Conservation (phyloP, 805 yeast species). For the Lachancea meyersii region DNA sequence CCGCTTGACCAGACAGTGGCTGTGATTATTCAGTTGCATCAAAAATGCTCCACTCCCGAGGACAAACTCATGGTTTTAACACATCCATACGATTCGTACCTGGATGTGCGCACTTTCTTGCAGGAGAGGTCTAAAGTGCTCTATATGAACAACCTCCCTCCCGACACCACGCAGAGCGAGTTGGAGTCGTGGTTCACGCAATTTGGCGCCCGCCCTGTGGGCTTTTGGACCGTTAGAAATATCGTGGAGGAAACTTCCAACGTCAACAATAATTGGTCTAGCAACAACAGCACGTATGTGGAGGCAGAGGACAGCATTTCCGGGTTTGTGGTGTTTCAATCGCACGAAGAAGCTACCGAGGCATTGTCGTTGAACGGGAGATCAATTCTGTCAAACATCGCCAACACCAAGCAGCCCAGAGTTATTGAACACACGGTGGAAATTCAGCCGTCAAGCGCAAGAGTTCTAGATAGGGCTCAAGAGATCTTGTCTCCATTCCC, state of each 20-base stretch:
- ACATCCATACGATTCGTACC: slow-evolving; percentile 69
- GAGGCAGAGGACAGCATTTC: slow-evolving; percentile 48
- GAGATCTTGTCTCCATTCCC: slow-evolving; percentile 83
- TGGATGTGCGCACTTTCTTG: slow-evolving; percentile 62
- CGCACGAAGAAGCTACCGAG: slow-evolving; percentile 82
- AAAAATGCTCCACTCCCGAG: slow-evolving; percentile 37
- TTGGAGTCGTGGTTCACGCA: slow-evolving; percentile 88
- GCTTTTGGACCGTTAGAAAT: slow-evolving; percentile 81
- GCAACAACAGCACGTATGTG: slow-evolving; percentile 29
- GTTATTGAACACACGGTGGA: slow-evolving; percentile 63
- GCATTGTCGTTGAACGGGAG: slow-evolving; percentile 76
- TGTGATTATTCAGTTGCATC: slow-evolving; percentile 27
- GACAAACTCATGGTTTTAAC: slow-evolving; percentile 53
- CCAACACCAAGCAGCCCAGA: slow-evolving; percentile 33
- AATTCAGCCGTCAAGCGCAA: slow-evolving; percentile 77
- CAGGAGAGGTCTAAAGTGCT: slow-evolving; percentile 72
- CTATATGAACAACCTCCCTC: slow-evolving; percentile 72
- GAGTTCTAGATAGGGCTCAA: slow-evolving; percentile 73
- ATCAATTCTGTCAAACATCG: slow-evolving; percentile 31
- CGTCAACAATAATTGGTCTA: slow-evolving; percentile 20
- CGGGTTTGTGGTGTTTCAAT: slow-evolving; percentile 80
- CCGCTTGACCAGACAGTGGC: slow-evolving; percentile 19
- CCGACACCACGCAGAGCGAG: slow-evolving; percentile 85
- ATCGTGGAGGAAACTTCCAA: slow-evolving; percentile 33
- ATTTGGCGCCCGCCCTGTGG: slow-evolving; percentile 77